These are phyloP conservation scores for Picocystis sp. DNA, from an alignment of 163 green algal genomes.

Conservation along the genomic window DNA sequence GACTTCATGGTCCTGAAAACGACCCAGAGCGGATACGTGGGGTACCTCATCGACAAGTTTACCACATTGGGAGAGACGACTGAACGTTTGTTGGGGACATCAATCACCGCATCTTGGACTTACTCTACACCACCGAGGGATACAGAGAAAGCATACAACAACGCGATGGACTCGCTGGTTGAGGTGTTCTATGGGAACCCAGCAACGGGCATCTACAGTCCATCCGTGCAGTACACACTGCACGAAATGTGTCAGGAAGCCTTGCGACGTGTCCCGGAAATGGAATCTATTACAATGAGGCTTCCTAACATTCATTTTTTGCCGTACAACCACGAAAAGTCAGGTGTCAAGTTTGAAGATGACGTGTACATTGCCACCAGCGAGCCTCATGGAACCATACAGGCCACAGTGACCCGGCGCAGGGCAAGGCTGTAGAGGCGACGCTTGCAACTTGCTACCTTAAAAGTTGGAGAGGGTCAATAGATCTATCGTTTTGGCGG, in stretches of 20 bases:
- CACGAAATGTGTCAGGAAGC: conserved; percentile 61
- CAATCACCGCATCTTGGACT: conserved; percentile 61
- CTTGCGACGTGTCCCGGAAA: conserved; percentile 31
- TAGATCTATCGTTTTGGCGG: conserved; percentile 4
- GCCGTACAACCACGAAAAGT: conserved; percentile 27
- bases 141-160: conserved; percentile 25
- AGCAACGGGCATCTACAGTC: conserved; percentile 66
- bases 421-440: background rate
- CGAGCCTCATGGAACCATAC: conserved; percentile 84
- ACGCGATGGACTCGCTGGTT: conserved; percentile 10
- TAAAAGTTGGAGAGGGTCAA: conserved; percentile 1
- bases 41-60: conserved; percentile 55
- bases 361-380: conserved; percentile 89
- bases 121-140: conserved; percentile 40
- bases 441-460: too few species aligned
- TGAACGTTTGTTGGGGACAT: conserved; percentile 23
- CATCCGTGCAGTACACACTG: conserved; percentile 83
- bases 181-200: conserved; percentile 66
- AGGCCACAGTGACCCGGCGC: conserved; percentile 48
- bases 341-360: conserved; percentile 58
- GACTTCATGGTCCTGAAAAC: conserved; percentile 78
- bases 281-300: conserved; percentile 72
- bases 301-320: conserved; percentile 97
- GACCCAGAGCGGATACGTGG: conserved; percentile 82
- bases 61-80: conserved; percentile 61